Evolutionary conservation across 495 filamentous ascomycete genomes (phyloP).

Genomic region (Cladorrhinum samala): DNA sequence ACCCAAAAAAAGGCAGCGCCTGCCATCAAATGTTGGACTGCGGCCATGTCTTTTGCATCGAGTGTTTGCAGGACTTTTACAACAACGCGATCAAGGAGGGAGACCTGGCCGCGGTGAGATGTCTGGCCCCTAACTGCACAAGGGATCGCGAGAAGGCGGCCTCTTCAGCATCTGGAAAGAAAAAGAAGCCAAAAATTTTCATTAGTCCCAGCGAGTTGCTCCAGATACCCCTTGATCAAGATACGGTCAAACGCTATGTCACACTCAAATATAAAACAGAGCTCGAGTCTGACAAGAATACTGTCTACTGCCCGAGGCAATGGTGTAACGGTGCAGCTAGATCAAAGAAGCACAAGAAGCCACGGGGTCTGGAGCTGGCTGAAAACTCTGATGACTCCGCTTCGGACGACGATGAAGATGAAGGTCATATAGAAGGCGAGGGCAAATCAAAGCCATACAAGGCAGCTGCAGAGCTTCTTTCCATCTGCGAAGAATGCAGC

Average conservation of each 20-base stretch:
- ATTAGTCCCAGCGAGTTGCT: conserved; percentile 82
- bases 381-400: conserved; percentile 42
- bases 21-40: conserved; percentile 78
- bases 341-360: conserved; percentile 72
- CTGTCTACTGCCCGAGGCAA: conserved; percentile 85
- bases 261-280: conserved; percentile 85
- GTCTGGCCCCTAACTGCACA: conserved; percentile 69
- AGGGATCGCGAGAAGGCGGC: conserved; percentile 45
- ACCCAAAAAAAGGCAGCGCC: conserved; percentile 80
- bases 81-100: conserved; percentile 81
- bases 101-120: conserved; percentile 69
- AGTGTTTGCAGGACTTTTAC: conserved; percentile 85
- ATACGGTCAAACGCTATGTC: conserved; percentile 77
- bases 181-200: conserved; percentile 50
- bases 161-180: conserved; percentile 22
- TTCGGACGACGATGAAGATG: conserved; percentile 37
- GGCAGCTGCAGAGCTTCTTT: conserved; percentile 42
- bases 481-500: conserved; percentile 83
- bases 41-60: conserved; percentile 82
- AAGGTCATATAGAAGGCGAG: conserved; percentile 38
- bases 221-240: conserved; percentile 71
- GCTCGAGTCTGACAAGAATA: conserved; percentile 83
- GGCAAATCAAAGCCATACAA: conserved; percentile 20
- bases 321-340: conserved; percentile 94
- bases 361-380: conserved; percentile 43